Conservation (phyloP, 169 alveolate species). For the Plasmodium malariae region DNA sequence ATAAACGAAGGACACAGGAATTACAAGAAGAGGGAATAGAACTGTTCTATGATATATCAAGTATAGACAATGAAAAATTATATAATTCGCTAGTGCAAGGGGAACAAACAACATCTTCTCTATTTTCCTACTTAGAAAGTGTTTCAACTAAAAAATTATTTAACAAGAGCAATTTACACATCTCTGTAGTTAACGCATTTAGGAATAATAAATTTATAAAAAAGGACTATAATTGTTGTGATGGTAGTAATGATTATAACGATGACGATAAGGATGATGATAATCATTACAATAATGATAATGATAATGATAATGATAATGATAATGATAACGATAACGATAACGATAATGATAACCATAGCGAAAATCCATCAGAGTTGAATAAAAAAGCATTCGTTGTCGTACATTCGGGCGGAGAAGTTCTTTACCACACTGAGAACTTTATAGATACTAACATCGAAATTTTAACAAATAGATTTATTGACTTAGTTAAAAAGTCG, state of each 20-base stretch:
- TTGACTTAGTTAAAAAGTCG: constrained; percentile 51
- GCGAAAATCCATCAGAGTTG: too few relatives aligned
- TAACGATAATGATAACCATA: too few relatives aligned
- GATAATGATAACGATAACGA: too few relatives aligned
- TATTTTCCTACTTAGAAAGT: constrained; percentile 40
- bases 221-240: too few relatives aligned
- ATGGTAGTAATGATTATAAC: too few relatives aligned
- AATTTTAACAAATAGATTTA: constrained; percentile 29
- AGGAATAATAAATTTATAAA: constrained; percentile 14
- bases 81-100: constrained; percentile 20
- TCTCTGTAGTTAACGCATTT: constrained; percentile 1
- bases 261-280: too few relatives aligned
- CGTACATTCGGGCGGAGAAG: constrained; percentile 22
- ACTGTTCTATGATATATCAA: neutral
- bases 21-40: constrained; percentile 38
- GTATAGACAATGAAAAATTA: constrained; percentile 25
- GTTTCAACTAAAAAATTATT: constrained; percentile 5
- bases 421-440: constrained; percentile 7
- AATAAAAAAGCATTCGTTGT: constrained; percentile 24
- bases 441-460: constrained; percentile 33
- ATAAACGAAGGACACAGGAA: neutral
- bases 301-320: too few relatives aligned
- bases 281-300: too few relatives aligned
- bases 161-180: constrained; percentile 15
- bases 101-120: constrained; percentile 30